Conservation (phyloP, 164 flowering plant genomes). For the Vitis amurensis region DNA sequence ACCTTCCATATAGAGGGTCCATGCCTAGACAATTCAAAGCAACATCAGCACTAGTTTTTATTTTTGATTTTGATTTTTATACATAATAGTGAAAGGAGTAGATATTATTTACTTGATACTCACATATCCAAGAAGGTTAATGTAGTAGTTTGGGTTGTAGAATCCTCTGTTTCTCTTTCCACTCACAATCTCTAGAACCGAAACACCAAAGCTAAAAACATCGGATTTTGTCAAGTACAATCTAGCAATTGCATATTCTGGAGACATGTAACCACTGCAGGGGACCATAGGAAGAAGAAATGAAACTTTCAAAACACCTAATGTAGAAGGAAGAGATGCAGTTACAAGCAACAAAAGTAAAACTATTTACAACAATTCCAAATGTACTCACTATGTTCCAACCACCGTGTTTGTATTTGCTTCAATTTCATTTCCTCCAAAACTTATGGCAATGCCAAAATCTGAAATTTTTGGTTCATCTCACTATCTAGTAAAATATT, state of each 20-base stretch:
- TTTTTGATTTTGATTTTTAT: neutral
- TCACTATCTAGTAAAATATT: neutral
- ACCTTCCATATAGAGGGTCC: neutral
- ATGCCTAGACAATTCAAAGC: neutral
- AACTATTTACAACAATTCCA: neutral
- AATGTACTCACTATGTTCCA: too few species aligned
- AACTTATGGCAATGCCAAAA: neutral
- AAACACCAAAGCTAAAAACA: constrained; percentile 24
- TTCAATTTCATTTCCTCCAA: neutral
- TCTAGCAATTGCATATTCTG: neutral
- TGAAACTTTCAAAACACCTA: too few species aligned
- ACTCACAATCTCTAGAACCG: too few species aligned
- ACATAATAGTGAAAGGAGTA: neutral
- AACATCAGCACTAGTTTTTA: neutral
- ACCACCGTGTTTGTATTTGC: too few species aligned
- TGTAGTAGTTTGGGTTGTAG: constrained; percentile 10
- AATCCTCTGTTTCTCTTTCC: constrained; percentile 17
- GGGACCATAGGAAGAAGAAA: neutral
- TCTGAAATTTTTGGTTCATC: neutral
- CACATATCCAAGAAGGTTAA: constrained; percentile 6
- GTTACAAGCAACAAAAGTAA: neutral
- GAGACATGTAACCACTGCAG: neutral
- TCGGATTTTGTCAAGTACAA: constrained; percentile 25
- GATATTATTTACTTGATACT: neutral
- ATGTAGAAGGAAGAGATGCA: neutral